These are phyloP conservation scores for Aspergillus spinulosporus DNA, from an alignment of 2,329 filamentous ascomycete species.

Conservation along the genomic window DNA sequence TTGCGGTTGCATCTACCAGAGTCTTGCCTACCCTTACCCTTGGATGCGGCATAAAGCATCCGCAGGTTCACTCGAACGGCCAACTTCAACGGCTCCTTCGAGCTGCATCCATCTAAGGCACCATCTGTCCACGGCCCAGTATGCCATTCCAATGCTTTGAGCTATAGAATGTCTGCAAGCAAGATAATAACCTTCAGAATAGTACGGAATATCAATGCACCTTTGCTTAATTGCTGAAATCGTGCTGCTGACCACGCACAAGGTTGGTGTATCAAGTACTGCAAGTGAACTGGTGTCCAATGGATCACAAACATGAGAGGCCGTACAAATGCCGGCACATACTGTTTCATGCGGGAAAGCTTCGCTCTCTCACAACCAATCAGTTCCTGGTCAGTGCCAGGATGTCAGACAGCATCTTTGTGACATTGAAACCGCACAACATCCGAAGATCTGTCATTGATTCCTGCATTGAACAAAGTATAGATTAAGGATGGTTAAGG, in stretches of 20 bases:
- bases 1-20: not conserved
- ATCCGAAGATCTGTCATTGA: not conserved
- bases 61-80: too few relatives aligned
- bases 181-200: too few relatives aligned
- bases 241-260: not conserved
- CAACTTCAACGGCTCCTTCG: too few relatives aligned
- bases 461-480: not conserved
- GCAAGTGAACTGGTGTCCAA: not conserved
- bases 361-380: constrained; percentile 3
- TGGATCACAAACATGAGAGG: not conserved
- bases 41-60: not conserved
- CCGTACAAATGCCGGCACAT: not conserved
- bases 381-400: not conserved
- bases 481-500: not conserved
- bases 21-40: not conserved
- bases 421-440: not conserved
- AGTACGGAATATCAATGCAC: too few relatives aligned
- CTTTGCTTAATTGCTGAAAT: not conserved
- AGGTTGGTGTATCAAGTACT: not conserved
- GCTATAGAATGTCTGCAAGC: too few relatives aligned
- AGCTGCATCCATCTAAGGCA: not conserved
- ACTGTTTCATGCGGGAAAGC: constrained; percentile 8
- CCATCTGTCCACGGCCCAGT: not conserved
- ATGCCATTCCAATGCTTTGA: too few relatives aligned
- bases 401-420: not conserved